These are phyloP conservation scores for Taiozyma sp. DNA, from an alignment of 1,139 yeast genomes.

Conservation along the genomic window DNA sequence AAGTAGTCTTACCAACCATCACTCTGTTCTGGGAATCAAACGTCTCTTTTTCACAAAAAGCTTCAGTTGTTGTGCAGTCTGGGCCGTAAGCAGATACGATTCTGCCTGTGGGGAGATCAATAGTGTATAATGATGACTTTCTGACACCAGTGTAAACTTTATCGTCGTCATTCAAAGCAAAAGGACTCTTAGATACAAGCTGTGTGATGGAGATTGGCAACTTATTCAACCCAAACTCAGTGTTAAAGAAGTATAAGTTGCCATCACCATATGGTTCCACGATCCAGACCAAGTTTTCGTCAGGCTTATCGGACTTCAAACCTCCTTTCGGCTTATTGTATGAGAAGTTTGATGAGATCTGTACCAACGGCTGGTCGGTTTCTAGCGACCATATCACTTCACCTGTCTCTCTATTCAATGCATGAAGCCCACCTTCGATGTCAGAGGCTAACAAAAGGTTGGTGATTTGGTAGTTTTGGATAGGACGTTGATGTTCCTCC, in stretches of 20 bases:
- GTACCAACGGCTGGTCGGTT: constrained; percentile 32
- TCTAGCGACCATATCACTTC: constrained; percentile 73
- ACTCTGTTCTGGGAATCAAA: constrained; percentile 24
- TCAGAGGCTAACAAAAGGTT: constrained; percentile 63
- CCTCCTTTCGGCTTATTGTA: constrained; percentile 1
- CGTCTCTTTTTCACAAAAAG: constrained; percentile 4
- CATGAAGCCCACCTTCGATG: constrained; percentile 86
- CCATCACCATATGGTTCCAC: constrained; percentile 94
- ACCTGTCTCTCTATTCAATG: constrained; percentile 75
- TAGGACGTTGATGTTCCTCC: constrained; percentile 4
- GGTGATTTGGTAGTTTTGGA: constrained; percentile 14
- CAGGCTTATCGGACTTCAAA: constrained; percentile 19
- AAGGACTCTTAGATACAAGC: constrained; percentile 80
- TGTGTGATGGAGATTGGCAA: constrained; percentile 80
- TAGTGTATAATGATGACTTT: constrained; percentile 68
- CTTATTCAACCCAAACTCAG: constrained; percentile 67
- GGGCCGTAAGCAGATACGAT: constrained; percentile 69
- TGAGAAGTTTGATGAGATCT: constrained; percentile 23
- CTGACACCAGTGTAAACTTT: constrained; percentile 87
- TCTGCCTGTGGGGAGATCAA: constrained; percentile 75
- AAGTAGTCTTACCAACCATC: constrained; percentile 40
- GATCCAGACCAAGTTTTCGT: constrained; percentile 53
- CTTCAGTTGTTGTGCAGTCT: constrained; percentile 6
- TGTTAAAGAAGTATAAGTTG: constrained; percentile 78
- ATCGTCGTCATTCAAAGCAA: constrained; percentile 74